Evolutionary conservation across 768 basidiomycete species (phyloP), one percentile per base, ranked within the genome.

Genomic region (Guyanaporus albipodus): DNA sequence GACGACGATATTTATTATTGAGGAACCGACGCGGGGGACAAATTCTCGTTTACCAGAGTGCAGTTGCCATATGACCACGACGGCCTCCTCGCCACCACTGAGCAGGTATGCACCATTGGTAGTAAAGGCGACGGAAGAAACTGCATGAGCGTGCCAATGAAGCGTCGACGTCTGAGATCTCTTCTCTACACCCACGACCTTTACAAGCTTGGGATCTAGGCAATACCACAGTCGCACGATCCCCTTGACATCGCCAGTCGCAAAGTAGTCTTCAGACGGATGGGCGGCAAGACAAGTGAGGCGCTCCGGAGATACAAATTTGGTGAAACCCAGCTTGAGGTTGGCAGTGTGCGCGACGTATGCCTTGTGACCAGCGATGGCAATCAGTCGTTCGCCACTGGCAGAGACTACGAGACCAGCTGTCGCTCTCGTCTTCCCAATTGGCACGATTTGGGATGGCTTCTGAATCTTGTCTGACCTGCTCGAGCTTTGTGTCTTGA

Each of bases 61-160:
- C 33, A 99, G 64, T 61, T 96, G 91, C 96, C 96, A 99, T 48
- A 95, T 85, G 31, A 98, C 94, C n/a, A 99, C 68, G 9, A 97
- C 95, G 26, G 87, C 79, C 64, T 98, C 96, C 66, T 96, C 91
- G 36, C 96, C 96, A 52, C 92, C 95, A 50, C 89, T 94, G 38
- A 98, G 69, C 15, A 99, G 68, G 64, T 96, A 95, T 8, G 91
- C 86, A 11, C 96, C 96, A 54, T 95, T 93, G 11, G 83, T 68
- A 0, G 92, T 89, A 66, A 98, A 99, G 0, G 83, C 73, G 22
- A 99, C 64, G 1, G 91, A 85, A 4, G 87, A 83, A 15, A 98
- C 89, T 4, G 91, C 80, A 63, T 98, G 95, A 3, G 95, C 88
- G 62, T 99, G 96, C 96, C 96, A 99, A 67, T 97, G 95, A 42